A percentile compares a stretch with the other conserved stretches of the same genome.
phyloP scores from a whole-genome alignment of 345 rosid species.

The Gossypium rotundifolium region DNA sequence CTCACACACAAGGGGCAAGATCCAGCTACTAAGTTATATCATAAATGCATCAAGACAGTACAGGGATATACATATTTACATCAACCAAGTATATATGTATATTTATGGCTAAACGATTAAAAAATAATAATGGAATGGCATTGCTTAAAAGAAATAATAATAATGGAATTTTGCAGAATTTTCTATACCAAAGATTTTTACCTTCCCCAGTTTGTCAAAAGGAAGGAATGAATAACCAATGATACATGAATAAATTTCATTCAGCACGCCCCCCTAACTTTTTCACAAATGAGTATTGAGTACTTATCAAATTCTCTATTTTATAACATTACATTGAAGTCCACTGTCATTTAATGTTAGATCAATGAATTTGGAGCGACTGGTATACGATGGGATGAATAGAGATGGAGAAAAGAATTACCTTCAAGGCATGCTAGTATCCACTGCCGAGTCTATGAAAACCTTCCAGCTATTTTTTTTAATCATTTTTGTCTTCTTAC shows the following conservation, averaged over 20 bases:
- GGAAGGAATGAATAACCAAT: constrained; percentile 9
- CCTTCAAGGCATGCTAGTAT: constrained; percentile 21
- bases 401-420: constrained; percentile 24
- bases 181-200: constrained; percentile 13
- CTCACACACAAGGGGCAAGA: constrained; percentile 6
- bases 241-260: constrained; percentile 27
- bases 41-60: background rate
- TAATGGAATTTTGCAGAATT: constrained; percentile 3
- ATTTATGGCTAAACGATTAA: background rate
- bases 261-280: constrained; percentile 9
- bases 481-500: constrained; percentile 5
- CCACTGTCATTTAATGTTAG: constrained; percentile 24
- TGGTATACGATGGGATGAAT: constrained; percentile 19
- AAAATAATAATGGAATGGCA: background rate
- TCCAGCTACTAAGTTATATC: constrained; percentile 13
- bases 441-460: constrained; percentile 21
- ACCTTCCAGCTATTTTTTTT: constrained; percentile 16
- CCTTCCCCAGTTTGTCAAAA: constrained; percentile 19
- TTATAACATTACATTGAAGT: constrained; percentile 23
- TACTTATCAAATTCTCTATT: constrained; percentile 20
- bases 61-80: background rate
- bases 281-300: background rate
- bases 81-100: background rate
- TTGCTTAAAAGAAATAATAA: background rate
- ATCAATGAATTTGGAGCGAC: constrained; percentile 14